These are phyloP conservation scores for Geoglossum cookeanum DNA, from an alignment of 2,329 filamentous ascomycete genomes.

Conservation along the genomic window DNA sequence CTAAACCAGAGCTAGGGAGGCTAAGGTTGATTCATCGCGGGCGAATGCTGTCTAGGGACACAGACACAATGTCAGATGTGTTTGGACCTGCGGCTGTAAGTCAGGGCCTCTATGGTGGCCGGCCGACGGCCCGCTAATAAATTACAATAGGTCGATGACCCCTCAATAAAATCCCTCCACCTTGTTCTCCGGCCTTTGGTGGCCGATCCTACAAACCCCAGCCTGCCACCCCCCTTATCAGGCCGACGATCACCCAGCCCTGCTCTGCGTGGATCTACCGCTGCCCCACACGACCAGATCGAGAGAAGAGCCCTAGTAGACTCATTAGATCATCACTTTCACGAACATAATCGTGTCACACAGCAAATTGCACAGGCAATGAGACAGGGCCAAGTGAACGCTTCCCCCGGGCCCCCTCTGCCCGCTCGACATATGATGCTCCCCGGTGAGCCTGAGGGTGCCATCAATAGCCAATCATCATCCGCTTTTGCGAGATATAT, in stretches of 20 bases:
- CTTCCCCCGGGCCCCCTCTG: background rate
- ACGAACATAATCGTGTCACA: background rate
- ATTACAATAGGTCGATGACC: constrained; percentile 14
- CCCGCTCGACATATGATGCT: background rate
- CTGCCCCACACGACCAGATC: background rate
- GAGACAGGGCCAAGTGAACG: background rate
- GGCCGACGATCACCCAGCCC: background rate
- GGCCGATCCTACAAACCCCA: background rate
- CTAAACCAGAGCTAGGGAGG: constrained; percentile 32
- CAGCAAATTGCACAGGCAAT: background rate
- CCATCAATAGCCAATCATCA: background rate
- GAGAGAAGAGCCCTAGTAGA: background rate
- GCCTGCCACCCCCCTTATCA: background rate
- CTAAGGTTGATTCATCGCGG: constrained; percentile 44
- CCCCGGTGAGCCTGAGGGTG: background rate
- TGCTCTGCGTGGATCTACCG: background rate
- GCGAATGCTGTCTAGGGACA: constrained; percentile 33
- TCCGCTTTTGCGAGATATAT: background rate
- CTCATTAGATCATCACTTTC: background rate
- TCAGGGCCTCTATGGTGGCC: background rate
- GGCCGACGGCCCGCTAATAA: constrained; percentile 3
- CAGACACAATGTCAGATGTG: constrained; percentile 35
- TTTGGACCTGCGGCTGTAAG: constrained; percentile 37
- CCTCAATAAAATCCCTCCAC: constrained; percentile 17
- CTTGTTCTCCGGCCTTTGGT: constrained; percentile 15